A percentile compares a stretch with the other conserved stretches of the same genome.
phyloP scores from a whole-genome alignment of 768 basidiomycete genomes.

The Auriscalpium orientale region DNA sequence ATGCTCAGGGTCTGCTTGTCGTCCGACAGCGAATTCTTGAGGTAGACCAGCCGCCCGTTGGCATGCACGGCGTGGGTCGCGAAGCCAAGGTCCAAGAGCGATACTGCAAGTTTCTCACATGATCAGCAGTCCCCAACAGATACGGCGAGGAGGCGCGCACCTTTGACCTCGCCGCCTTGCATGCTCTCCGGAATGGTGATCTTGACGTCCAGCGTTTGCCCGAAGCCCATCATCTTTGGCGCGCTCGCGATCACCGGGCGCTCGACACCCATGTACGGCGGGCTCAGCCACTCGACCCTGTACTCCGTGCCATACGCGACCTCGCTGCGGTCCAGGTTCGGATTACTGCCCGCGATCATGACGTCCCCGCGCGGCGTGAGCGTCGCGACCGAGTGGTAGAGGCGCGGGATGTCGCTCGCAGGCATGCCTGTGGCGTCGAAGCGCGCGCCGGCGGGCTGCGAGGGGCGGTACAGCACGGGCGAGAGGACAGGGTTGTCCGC shows the following conservation, averaged over 20 bases:
- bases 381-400: slow-evolving; percentile 83
- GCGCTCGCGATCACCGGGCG: slow-evolving; percentile 40
- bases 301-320: slow-evolving; percentile 78
- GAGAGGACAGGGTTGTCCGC: slow-evolving; percentile 65
- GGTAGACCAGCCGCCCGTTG: slow-evolving; percentile 68
- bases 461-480: slow-evolving; percentile 64
- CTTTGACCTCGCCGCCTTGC: slow-evolving; percentile 38
- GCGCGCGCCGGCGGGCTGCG: slow-evolving; percentile 43
- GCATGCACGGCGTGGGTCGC: slow-evolving; percentile 73
- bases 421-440: slow-evolving; percentile 55
- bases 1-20: slow-evolving; percentile 44
- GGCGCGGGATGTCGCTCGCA: slow-evolving; percentile 57
- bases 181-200: slow-evolving; percentile 34
- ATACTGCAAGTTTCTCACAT: slow-evolving; percentile 34
- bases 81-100: slow-evolving; percentile 76
- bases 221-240: slow-evolving; percentile 36
- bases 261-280: slow-evolving; percentile 64
- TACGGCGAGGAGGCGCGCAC: slow-evolving; percentile 23
- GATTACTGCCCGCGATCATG: slow-evolving; percentile 80
- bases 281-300: slow-evolving; percentile 78
- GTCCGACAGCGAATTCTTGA: slow-evolving; percentile 38
- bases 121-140: not conserved
- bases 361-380: slow-evolving; percentile 63
- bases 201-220: slow-evolving; percentile 37
- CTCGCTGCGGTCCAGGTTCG: slow-evolving; percentile 73